These are phyloP conservation scores for Linum usitatissimum DNA, from an alignment of 345 rosid genomes.

Conservation along the genomic window DNA sequence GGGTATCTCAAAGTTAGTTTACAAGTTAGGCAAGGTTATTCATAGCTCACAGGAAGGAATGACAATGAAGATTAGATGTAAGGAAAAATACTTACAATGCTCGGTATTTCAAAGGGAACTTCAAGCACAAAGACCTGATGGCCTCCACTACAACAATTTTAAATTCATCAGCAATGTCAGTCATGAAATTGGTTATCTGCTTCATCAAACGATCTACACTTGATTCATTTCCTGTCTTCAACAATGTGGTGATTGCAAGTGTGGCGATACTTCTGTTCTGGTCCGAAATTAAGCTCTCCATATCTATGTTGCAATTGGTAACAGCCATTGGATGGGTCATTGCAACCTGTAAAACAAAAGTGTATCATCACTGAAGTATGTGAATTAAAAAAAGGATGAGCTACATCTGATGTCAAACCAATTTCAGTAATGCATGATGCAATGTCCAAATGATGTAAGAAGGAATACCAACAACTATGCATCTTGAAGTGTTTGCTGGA, in stretches of 20 bases:
- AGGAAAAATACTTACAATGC: conserved; percentile 47
- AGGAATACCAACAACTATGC: conserved; percentile 1
- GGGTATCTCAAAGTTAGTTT: neutral
- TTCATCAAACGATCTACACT: conserved; percentile 98
- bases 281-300: conserved; percentile 97
- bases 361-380: neutral
- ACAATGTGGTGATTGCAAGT: conserved; percentile 91
- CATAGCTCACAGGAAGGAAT: neutral
- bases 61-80: neutral
- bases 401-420: neutral
- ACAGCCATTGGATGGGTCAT: conserved; percentile 99
- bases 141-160: conserved; percentile 99
- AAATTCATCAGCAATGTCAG: conserved; percentile 97
- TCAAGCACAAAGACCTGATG: conserved; percentile 82
- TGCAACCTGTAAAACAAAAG: conserved; percentile 61
- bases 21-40: neutral
- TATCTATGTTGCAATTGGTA: conserved; percentile 96
- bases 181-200: conserved; percentile 96
- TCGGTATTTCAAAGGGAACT: conserved; percentile 93
- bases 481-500: neutral
- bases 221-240: conserved; percentile 97
- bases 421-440: neutral
- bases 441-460: neutral
- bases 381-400: neutral
- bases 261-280: conserved; percentile 99